phyloP scores from a whole-genome alignment of 176 grass and related monocot species.

The Oryza longistaminata region DNA sequence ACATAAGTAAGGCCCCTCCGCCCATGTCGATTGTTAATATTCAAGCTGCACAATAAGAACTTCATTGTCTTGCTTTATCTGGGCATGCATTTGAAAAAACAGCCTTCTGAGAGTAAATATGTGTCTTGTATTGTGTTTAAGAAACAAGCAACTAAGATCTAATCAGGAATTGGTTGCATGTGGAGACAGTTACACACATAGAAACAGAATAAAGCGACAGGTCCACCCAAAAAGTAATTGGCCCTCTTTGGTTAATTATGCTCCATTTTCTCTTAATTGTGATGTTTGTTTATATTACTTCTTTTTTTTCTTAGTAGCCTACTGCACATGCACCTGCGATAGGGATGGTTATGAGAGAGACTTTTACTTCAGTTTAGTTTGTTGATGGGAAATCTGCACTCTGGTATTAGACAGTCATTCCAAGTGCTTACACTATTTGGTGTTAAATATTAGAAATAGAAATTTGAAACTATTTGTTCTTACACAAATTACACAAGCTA shows the following conservation, averaged over 20 bases:
- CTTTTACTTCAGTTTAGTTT: slow-evolving; percentile 12
- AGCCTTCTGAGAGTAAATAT: slow-evolving; percentile 16
- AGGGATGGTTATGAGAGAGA: slow-evolving; percentile 22
- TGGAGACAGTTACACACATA: slow-evolving; percentile 8
- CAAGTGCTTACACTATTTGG: background rate
- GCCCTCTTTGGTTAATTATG: slow-evolving; percentile 14
- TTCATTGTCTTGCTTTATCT: background rate
- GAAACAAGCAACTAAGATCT: background rate
- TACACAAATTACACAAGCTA: slow-evolving; percentile 27
- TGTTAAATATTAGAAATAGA: background rate
- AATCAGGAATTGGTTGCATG: background rate
- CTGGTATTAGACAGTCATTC: slow-evolving; percentile 12
- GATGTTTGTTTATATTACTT: slow-evolving; percentile 27
- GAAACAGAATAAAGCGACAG: slow-evolving; percentile 12
- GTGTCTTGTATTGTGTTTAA: slow-evolving; percentile 22
- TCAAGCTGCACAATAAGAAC: slow-evolving; percentile 15
- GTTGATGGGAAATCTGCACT: slow-evolving; percentile 5
- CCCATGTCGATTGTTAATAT: background rate
- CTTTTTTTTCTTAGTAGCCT: background rate
- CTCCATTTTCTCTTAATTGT: background rate
- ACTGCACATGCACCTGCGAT: slow-evolving; percentile 12
- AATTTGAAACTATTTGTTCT: background rate
- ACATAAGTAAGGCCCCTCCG: background rate
- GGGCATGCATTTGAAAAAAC: background rate
- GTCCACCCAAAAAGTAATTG: slow-evolving; percentile 12